phyloP scores from a whole-genome alignment of 345 rosid genomes.

The Lepidium africanum region DNA sequence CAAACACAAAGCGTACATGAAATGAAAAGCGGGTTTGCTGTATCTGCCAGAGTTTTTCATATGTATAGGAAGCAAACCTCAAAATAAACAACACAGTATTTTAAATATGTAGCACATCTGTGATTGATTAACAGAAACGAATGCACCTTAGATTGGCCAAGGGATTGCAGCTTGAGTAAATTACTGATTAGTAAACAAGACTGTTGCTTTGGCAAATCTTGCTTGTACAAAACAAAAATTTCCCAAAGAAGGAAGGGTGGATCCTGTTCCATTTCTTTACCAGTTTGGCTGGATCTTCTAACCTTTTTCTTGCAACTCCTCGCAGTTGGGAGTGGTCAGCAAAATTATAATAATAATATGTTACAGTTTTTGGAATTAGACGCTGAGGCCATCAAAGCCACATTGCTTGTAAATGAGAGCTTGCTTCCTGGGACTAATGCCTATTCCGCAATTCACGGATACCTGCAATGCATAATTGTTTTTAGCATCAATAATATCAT shows the following conservation, averaged over 20 bases:
- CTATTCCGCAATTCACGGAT: constrained; percentile 83
- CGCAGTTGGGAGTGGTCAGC: constrained; percentile 16
- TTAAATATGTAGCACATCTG: neutral
- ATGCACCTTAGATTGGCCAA: neutral
- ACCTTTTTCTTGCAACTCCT: neutral
- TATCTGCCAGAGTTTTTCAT: neutral
- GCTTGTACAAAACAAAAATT: constrained; percentile 15
- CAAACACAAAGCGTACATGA: neutral
- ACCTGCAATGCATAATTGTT: constrained; percentile 44
- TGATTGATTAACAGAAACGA: neutral
- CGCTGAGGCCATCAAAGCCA: constrained; percentile 89
- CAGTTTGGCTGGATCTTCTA: constrained; percentile 20
- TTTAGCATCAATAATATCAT: neutral
- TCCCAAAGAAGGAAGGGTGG: neutral
- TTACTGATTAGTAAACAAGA: constrained; percentile 11
- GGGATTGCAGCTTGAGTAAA: neutral
- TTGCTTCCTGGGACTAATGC: constrained; percentile 90
- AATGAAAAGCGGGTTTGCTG: neutral
- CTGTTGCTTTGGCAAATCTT: neutral
- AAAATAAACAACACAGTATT: neutral
- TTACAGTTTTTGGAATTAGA: constrained; percentile 33
- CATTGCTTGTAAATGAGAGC: constrained; percentile 88
- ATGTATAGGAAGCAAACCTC: neutral
- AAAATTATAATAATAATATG: constrained; percentile 1
- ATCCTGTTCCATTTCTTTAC: constrained; percentile 3